Evolutionary conservation across 2,329 filamentous ascomycete genomes (phyloP).

Genomic region (Colletotrichum limetticola): DNA sequence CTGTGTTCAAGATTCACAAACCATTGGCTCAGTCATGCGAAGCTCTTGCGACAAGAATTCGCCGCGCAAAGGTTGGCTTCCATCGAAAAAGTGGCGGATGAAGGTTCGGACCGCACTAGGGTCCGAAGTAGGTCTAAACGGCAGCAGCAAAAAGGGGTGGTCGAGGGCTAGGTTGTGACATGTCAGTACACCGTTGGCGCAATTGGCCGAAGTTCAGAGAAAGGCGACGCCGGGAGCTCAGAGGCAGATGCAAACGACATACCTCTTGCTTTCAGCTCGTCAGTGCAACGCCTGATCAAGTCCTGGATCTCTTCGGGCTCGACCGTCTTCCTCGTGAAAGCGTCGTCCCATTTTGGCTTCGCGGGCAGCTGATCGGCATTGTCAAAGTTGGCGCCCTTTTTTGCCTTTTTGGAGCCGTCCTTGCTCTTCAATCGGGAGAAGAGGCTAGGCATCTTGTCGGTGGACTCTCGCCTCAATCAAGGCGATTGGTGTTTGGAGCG

Average conservation of each 20-base stretch:
- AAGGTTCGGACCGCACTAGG: conserved; percentile 92
- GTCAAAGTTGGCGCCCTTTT: conserved; percentile 70
- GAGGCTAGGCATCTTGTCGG: conserved; percentile 63
- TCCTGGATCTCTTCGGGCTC: conserved; percentile 93
- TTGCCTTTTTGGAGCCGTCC: conserved; percentile 73
- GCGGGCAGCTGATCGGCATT: conserved; percentile 64
- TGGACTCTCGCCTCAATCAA: conserved; percentile 11
- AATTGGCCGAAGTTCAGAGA: conserved; percentile 29
- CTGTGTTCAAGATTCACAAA: conserved; percentile 54
- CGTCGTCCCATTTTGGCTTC: conserved; percentile 87
- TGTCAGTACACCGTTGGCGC: conserved; percentile 7
- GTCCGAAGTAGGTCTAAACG: conserved; percentile 93
- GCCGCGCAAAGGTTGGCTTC: conserved; percentile 71
- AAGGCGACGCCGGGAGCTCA: conserved; percentile 32
- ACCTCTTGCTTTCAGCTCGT: conserved; percentile 96
- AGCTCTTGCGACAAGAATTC: conserved; percentile 84
- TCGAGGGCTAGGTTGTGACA: conserved; percentile 73
- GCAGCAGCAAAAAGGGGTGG: conserved; percentile 90
- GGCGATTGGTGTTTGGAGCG: conserved; percentile 16
- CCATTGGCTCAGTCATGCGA: conserved; percentile 93
- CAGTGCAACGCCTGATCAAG: conserved; percentile 83
- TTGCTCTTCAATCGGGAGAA: conserved; percentile 79
- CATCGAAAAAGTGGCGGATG: conserved; percentile 90
- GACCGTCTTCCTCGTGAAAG: conserved; percentile 84
- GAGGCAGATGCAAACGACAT: conserved; percentile 49